A percentile compares a stretch with the other conserved stretches of the same genome.
These are phyloP conservation scores for Phyllostachys edulis DNA, from an alignment of 176 grass and related monocot genomes.

Conservation along the genomic window DNA sequence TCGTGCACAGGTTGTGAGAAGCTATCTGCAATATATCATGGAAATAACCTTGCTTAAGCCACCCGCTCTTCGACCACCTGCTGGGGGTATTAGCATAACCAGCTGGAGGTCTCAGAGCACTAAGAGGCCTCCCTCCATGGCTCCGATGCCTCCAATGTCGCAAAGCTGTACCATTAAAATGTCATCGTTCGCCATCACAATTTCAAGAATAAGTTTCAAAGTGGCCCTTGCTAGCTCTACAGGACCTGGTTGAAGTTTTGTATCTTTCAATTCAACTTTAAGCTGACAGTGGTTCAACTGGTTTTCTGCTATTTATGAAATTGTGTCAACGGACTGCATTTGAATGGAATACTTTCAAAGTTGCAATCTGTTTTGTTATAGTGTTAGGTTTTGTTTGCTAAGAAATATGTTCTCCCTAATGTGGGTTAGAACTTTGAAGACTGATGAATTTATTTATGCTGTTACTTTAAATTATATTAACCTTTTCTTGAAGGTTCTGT, in stretches of 20 bases:
- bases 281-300: neutral
- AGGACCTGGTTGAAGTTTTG: neutral
- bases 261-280: neutral
- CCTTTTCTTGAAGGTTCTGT: neutral
- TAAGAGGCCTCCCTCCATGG: no score
- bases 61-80: no score
- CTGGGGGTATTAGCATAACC: no score
- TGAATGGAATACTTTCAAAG: constrained; percentile 12
- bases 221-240: neutral
- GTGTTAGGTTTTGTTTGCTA: constrained; percentile 7
- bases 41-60: no score
- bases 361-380: neutral
- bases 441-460: neutral
- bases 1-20: no score
- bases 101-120: no score
- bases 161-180: no score
- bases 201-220: neutral
- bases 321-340: constrained; percentile 3
- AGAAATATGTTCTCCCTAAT: neutral
- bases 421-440: neutral
- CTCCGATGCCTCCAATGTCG: no score
- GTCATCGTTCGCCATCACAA: neutral
- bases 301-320: neutral
- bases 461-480: neutral
- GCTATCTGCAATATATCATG: no score